These are phyloP conservation scores for Tetrapisispora taiwanensis DNA, from an alignment of 805 yeast species.

Conservation along the genomic window DNA sequence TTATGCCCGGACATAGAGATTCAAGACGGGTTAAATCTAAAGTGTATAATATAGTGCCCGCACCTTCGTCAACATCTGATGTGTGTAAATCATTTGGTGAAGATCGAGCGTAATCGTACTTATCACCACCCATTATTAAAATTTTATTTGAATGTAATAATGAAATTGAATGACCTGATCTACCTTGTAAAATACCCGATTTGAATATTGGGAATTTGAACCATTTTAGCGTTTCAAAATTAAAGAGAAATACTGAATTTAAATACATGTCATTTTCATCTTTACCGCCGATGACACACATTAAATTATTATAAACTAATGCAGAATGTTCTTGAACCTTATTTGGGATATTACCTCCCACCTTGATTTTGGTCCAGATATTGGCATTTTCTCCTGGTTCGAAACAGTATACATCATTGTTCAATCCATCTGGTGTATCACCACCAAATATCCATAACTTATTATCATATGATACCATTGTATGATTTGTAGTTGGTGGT, in stretches of 20 bases:
- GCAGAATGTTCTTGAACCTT: conserved; percentile 91
- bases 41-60: conserved; percentile 52
- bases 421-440: conserved; percentile 60
- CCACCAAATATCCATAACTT: conserved; percentile 90
- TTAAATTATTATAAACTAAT: conserved; percentile 60
- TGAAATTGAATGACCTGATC: conserved; percentile 88
- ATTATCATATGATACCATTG: conserved; percentile 72
- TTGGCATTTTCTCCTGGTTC: conserved; percentile 46
- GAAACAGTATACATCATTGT: conserved; percentile 70
- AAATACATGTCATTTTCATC: conserved; percentile 60
- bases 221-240: conserved; percentile 65
- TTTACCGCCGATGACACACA: conserved; percentile 88
- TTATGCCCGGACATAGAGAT: conserved; percentile 31
- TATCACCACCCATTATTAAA: conserved; percentile 87
- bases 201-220: conserved; percentile 41
- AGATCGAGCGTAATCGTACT: conserved; percentile 50
- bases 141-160: conserved; percentile 56
- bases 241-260: conserved; percentile 61
- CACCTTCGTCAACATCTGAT: conserved; percentile 41
- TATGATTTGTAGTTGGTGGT: conserved; percentile 84
- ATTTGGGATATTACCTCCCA: conserved; percentile 51
- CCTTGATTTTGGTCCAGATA: conserved; percentile 60
- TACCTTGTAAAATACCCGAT: conserved; percentile 55
- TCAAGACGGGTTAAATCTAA: conserved; percentile 41
- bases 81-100: conserved; percentile 43